Base-by-base conservation (phyloP, 345 rosid genomes). In the Euphorbia lathyris region DNA sequence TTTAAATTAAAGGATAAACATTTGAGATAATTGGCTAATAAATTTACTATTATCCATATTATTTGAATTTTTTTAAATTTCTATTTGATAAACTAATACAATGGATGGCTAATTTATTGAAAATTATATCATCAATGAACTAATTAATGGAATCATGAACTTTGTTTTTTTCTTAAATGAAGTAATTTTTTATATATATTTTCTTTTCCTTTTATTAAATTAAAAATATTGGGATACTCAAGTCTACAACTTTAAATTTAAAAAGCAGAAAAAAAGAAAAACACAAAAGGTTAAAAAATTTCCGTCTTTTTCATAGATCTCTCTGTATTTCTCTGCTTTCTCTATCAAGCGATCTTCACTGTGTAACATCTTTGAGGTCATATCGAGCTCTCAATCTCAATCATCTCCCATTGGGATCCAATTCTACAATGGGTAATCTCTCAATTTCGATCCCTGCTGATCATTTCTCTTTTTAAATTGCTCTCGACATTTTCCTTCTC, bases 401-500 rank as follows among this genome's bases (percentile, higher is more conserved):
- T 63, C 38, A 11, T 58, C 66, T 45, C 48, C 10, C 26, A 23
- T n/a, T 22, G 17, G 51, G 65, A 76, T 70, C 78, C 45, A 66
- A 51, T 36, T 32, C 56, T 38, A 48, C 1, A 4, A 82, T 82
- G 78, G 74, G 78, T 74, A 66, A n/a, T 50, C 61, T 58, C 53
- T 70, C 72, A 45, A 65, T 72, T 40, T 66, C 76, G 60, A 32
- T 67, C n/a, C 57, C 19, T 19, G 36, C 57, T 34, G 64, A 74
- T 74, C 55, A 40, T 58, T 70, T 79, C 13, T 56, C 16, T 20
- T 2, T 27, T 0, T 2, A 10, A 17, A 16, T 72, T 63, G 27
- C 48, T 53, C 22, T 53, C 32, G 7, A 32, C 55, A 19, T 65
- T 53, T 45, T 29, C 58, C 17, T 69, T 9, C 13, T 22, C 0